Conservation (phyloP, 345 rosid species). For the Gossypium herbaceum region DNA sequence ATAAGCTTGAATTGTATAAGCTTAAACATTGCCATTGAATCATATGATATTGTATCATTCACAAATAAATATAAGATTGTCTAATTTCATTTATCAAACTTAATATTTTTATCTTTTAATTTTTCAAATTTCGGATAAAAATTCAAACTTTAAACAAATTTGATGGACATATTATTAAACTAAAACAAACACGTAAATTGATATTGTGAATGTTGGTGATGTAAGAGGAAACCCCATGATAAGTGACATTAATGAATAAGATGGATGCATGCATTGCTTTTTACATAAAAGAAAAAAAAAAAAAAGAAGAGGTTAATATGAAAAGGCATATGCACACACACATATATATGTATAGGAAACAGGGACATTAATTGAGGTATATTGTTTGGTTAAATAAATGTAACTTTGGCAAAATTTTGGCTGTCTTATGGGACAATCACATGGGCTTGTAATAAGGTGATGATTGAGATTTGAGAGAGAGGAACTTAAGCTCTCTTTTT, state of each 20-base stretch:
- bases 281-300: no score
- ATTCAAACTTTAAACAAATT: no score
- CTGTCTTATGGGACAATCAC: constrained; percentile 32
- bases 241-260: constrained; percentile 24
- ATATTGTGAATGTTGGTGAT: not conserved
- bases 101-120: no score
- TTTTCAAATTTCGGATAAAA: no score
- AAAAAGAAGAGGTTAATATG: constrained; percentile 33
- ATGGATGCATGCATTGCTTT: constrained; percentile 17
- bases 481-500: not conserved
- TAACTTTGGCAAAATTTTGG: not conserved
- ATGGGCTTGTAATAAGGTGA: constrained; percentile 25
- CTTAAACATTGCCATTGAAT: no score
- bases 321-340: constrained; percentile 15
- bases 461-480: constrained; percentile 13
- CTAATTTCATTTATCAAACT: no score
- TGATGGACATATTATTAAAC: not conserved
- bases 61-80: no score
- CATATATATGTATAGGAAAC: not conserved
- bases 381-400: not conserved
- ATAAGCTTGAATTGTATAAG: no score
- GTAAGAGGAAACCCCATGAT: constrained; percentile 10
- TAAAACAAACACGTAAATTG: not conserved
- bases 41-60: no score
- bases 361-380: not conserved